Evolutionary conservation across 176 grass and related monocot species (phyloP).

Genomic region (Oryza australiensis): DNA sequence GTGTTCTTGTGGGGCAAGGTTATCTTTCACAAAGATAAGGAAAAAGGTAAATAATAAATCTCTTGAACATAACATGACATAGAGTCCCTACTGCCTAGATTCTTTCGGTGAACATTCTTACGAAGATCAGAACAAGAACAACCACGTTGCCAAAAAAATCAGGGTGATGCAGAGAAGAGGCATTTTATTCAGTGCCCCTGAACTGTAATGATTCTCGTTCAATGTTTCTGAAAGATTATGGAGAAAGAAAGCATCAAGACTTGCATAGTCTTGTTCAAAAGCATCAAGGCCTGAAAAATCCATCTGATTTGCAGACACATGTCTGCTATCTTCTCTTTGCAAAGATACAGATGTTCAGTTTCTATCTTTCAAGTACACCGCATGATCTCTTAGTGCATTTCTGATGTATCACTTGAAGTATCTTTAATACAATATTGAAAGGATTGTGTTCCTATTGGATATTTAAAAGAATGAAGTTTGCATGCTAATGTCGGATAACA

Average conservation of each 20-base stretch:
- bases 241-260: too few relatives aligned
- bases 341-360: slow-evolving; percentile 32
- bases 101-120: slow-evolving; percentile 6
- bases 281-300: slow-evolving; percentile 28
- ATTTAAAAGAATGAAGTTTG: neutral
- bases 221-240: slow-evolving; percentile 10
- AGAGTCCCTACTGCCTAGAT: neutral
- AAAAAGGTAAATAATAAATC: neutral
- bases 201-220: neutral
- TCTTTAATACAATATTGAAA: neutral
- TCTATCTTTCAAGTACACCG: neutral
- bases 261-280: too few relatives aligned
- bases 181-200: neutral
- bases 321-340: slow-evolving; percentile 24
- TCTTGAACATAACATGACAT: neutral
- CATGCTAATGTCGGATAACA: neutral
- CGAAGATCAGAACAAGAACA: slow-evolving; percentile 8
- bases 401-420: slow-evolving; percentile 35
- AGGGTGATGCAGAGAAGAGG: neutral
- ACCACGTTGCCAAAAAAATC: slow-evolving; percentile 18
- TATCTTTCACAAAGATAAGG: neutral
- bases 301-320: slow-evolving; percentile 2
- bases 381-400: slow-evolving; percentile 36
- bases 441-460: slow-evolving; percentile 16
- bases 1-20: neutral